Evolutionary conservation across 257 asterid genomes (phyloP).

Genomic region (Pogostemon cablin): DNA sequence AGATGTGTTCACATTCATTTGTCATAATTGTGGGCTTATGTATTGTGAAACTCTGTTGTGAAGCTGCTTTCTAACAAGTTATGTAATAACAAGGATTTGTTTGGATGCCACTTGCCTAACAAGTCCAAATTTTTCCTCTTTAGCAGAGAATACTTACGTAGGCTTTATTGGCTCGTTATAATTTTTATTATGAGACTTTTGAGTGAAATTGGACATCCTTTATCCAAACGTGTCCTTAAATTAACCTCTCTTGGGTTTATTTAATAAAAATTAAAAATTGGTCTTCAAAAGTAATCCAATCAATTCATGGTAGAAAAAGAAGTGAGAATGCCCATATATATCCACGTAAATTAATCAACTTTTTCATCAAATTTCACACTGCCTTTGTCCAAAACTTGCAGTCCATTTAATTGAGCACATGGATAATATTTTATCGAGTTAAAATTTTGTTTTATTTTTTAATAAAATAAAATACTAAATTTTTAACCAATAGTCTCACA

Average conservation of each 20-base stretch:
- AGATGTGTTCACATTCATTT: neutral
- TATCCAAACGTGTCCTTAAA: slow-evolving; percentile 7
- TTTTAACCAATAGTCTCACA: no score
- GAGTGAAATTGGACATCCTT: slow-evolving; percentile 12
- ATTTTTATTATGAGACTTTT: neutral
- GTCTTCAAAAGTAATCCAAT: neutral
- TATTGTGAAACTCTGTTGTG: neutral
- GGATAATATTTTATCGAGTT: no score
- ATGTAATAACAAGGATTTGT: neutral
- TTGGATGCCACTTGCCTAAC: slow-evolving; percentile 31
- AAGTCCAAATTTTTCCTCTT: slow-evolving; percentile 29
- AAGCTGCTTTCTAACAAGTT: slow-evolving; percentile 14
- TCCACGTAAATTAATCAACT: no score
- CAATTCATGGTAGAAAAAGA: neutral
- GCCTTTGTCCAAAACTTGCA: no score
- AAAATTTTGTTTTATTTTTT: no score
- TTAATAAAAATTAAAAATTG: neutral
- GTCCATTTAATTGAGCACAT: no score
- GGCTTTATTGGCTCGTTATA: slow-evolving; percentile 21
- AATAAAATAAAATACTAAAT: no score
- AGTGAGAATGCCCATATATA: no score
- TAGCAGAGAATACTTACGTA: slow-evolving; percentile 19
- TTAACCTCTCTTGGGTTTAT: neutral
- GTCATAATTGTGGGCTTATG: slow-evolving; percentile 18
- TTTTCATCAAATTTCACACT: no score